phyloP scores from a whole-genome alignment of 768 basidiomycete genomes.

The Agrocybe praecox region DNA sequence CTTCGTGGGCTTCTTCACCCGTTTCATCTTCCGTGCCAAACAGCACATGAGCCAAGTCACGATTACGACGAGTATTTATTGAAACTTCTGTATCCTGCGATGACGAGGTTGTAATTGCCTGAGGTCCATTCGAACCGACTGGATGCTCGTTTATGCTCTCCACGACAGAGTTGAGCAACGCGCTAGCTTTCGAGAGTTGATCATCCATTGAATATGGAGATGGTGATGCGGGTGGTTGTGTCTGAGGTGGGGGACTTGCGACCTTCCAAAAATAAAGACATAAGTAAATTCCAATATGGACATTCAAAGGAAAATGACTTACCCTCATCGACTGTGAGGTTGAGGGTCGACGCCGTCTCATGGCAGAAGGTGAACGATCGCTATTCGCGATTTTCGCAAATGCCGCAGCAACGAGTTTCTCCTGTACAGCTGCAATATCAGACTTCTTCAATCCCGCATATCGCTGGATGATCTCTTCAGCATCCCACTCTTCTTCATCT shows the following conservation, averaged over 20 bases:
- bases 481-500: constrained; percentile 56
- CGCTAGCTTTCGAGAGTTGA: constrained; percentile 60
- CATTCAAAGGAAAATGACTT: constrained; percentile 19
- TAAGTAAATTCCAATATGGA: constrained; percentile 7
- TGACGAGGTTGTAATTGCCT: constrained; percentile 16
- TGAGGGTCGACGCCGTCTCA: constrained; percentile 75
- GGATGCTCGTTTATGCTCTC: constrained; percentile 47
- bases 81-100: constrained; percentile 39
- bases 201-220: constrained; percentile 41
- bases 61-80: constrained; percentile 61
- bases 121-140: constrained; percentile 16
- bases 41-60: constrained; percentile 76
- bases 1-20: constrained; percentile 19
- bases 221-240: constrained; percentile 39
- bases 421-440: constrained; percentile 76
- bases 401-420: constrained; percentile 70
- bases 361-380: constrained; percentile 63
- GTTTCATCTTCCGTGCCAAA: constrained; percentile 57
- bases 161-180: constrained; percentile 66
- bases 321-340: constrained; percentile 79
- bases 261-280: constrained; percentile 39
- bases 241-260: constrained; percentile 59
- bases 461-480: constrained; percentile 67
- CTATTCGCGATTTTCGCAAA: constrained; percentile 56
- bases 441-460: constrained; percentile 69